Percentiles rank a stretch among this genome's conserved stretches.
phyloP scores from a whole-genome alignment of 805 yeast genomes.

The Saccharomycopsis sp. region DNA sequence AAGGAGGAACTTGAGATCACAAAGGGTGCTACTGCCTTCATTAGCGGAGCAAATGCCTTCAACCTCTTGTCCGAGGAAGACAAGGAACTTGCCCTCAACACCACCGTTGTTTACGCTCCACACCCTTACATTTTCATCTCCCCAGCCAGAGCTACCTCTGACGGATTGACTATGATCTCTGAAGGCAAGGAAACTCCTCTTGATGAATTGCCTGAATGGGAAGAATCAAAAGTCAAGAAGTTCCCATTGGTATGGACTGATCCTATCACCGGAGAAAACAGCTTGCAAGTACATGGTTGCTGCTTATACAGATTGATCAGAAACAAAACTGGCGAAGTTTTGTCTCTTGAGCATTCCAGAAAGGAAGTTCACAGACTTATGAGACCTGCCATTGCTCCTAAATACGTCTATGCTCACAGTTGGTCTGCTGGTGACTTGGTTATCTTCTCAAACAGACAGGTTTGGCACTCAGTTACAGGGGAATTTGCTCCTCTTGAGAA shows the following conservation, averaged over 20 bases:
- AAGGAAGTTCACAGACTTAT: conserved; percentile 62
- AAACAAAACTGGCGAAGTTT: conserved; percentile 48
- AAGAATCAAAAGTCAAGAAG: conserved; percentile 64
- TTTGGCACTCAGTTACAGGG: conserved; percentile 89
- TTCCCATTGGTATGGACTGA: conserved; percentile 91
- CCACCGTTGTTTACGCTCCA: conserved; percentile 86
- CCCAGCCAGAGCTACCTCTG: conserved; percentile 73
- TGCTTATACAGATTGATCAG: conserved; percentile 62
- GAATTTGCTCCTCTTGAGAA: conserved; percentile 73
- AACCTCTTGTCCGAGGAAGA: conserved; percentile 61
- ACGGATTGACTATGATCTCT: conserved; percentile 79
- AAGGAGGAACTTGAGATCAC: conserved; percentile 59
- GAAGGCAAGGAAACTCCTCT: conserved; percentile 68
- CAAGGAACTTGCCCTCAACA: conserved; percentile 63
- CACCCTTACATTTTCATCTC: conserved; percentile 86
- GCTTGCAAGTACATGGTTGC: conserved; percentile 83
- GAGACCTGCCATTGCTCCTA: conserved; percentile 81
- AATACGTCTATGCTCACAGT: conserved; percentile 68
- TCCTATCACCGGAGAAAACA: conserved; percentile 77
- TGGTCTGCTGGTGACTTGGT: conserved; percentile 85
- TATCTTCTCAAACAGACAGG: conserved; percentile 82
- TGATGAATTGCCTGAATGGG: conserved; percentile 78
- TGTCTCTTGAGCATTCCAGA: conserved; percentile 69
- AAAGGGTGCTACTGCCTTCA: conserved; percentile 87
- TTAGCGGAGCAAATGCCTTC: conserved; percentile 77